A percentile compares a stretch with the other conserved stretches of the same genome.
phyloP scores from a whole-genome alignment of 2,329 filamentous ascomycete species.

The Pezicula radicicola region DNA sequence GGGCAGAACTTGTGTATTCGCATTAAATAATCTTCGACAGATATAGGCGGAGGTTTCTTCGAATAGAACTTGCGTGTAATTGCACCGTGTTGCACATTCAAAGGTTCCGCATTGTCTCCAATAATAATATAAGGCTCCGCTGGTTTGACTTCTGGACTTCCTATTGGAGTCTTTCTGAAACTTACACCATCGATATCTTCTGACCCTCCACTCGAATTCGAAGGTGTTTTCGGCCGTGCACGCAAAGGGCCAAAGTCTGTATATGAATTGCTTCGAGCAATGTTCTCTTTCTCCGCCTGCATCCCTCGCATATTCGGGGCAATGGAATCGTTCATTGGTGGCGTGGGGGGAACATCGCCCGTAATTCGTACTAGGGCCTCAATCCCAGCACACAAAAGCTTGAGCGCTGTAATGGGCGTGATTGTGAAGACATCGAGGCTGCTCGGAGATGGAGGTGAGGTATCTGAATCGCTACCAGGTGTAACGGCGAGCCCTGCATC shows the following conservation, averaged over 20 bases:
- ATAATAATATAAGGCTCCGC: conserved; percentile 54
- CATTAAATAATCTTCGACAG: conserved; percentile 78
- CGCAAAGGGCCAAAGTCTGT: conserved; percentile 29
- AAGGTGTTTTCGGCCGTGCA: conserved; percentile 23
- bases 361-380: conserved; percentile 70
- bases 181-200: conserved; percentile 53
- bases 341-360: conserved; percentile 79
- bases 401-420: conserved; percentile 70
- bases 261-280: conserved; percentile 55
- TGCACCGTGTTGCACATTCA: conserved; percentile 76
- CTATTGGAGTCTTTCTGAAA: conserved; percentile 35
- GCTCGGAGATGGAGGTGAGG: conserved; percentile 29
- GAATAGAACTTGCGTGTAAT: conserved; percentile 93
- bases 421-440: conserved; percentile 71
- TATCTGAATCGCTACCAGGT: conserved; percentile 17
- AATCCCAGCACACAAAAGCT: conserved; percentile 70
- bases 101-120: conserved; percentile 67
- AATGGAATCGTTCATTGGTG: conserved; percentile 59
- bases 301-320: conserved; percentile 64
- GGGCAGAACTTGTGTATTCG: conserved; percentile 90
- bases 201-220: conserved; percentile 17
- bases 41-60: conserved; percentile 79
- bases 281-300: conserved; percentile 59
- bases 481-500: conserved; percentile 24
- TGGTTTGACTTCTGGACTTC: conserved; percentile 19